Evolutionary conservation across 2,329 filamentous ascomycete species (phyloP), one percentile per base, ranked within the genome.

Genomic region (Mycogone perniciosa): DNA sequence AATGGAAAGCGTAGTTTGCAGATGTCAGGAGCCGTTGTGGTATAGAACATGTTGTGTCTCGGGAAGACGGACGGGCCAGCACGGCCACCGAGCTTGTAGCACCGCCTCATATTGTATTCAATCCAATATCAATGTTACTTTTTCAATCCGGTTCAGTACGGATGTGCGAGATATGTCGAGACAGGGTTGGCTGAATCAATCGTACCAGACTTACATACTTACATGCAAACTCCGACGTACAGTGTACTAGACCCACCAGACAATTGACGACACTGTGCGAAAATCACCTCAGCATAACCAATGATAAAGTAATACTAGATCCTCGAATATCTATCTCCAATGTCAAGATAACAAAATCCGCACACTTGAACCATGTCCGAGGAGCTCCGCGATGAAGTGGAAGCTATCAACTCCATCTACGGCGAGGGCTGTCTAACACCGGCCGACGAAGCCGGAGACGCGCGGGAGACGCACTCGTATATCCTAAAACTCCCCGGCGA

Each of bases 341-440:
- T 38, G 35, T 20, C 20, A 11, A 20, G 35, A 20, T 7, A 38
- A 10, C 35, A 38, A 38, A 37, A 8, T 41, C 29, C n/a, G 2
- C 29, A 13, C 29, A 38, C 10, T 33, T 5, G 5, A 42, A 61
- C 37, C 54, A 80, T 80, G 76, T 79, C 77, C 7, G 76, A 80
- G 56, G 77, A 81, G 57, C 76, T 92, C 29, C 66, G 70, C 44
- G 88, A 93, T 68, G 88, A 93, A 65, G 72, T 91, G 31, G 85
- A 85, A 62, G 88, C 86, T 55, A 85, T 93, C 62, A 93, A 92
- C 68, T 88, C 88, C 49, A 93, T 93, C 57, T 93, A 91, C 69
- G 85, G 83, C 56, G 76, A 82, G 44, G 74, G 73, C n/a, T 86
- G 85, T 8, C 73, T 91, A 51, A 52, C 67, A 46, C 62, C 73